Base-by-base conservation (phyloP, 2,329 filamentous ascomycete species). In the Fusarium sp. region DNA sequence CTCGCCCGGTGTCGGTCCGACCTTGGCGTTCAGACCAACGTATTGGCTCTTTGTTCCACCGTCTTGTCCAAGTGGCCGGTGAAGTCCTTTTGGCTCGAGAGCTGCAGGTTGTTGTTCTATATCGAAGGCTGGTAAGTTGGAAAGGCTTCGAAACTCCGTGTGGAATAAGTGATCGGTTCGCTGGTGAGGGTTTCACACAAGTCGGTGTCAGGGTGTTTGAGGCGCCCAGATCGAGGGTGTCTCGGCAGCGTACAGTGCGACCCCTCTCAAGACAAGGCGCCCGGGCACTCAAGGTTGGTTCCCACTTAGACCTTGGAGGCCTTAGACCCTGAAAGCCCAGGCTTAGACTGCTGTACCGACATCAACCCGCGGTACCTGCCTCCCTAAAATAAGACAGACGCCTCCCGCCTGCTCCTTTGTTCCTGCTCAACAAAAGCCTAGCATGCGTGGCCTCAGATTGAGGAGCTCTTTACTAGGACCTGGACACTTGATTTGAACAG, bases 171-270 rank as follows among this genome's bases (percentile, higher is more conserved):
- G 13, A 31, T 61, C n/a, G 28, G 28, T 27, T 16, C 16, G 31
- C 13, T 53, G 46, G 18, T 41, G 36, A 30, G 12, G 36, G 36
- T 39, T 39, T 39, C 36, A 39, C 11, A 23, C 23, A 23, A 23
- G 3, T 23, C 23, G 23, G 23, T 23, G 23, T 23, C 23, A 23
- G 23, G 23, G 23, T 23, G 23, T 23, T 23, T 23, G 23, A 23
- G 23, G 23, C 23, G 23, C 23, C 37, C 27, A 60, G 37, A 46
- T 36, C 36, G 30, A 58, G 43, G 44, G 23, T 56, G 62, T 70
- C 55, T 56, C 36, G 44, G 41, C 28, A 70, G 46, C 47, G 18
- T 50, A 71, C 67, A 68, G 67, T 70, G 67, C 60, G 67, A 56
- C 41, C 41, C 52, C 39, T 16, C 13, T 27, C n/a, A 7, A 18